phyloP scores from a whole-genome alignment of 768 basidiomycete genomes.

The Lyophyllum atratum region DNA sequence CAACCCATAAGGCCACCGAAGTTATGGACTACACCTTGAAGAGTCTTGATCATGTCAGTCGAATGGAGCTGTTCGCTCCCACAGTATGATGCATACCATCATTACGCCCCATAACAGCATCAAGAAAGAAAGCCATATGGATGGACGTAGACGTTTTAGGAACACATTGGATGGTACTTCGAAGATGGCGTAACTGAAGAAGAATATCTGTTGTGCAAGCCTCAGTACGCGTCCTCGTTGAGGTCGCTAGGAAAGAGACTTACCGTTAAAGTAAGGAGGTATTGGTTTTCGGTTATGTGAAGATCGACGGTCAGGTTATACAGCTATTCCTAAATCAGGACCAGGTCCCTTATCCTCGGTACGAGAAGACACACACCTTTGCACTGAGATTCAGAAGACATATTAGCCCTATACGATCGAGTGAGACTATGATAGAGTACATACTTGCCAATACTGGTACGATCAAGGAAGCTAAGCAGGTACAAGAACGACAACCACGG shows the following conservation, averaged over 20 bases:
- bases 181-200: slow-evolving; percentile 71
- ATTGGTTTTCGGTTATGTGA: slow-evolving; percentile 64
- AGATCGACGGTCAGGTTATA: slow-evolving; percentile 63
- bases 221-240: not conserved
- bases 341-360: not conserved
- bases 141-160: slow-evolving; percentile 72
- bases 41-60: slow-evolving; percentile 46
- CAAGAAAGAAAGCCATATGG: slow-evolving; percentile 72
- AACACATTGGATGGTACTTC: slow-evolving; percentile 79
- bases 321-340: slow-evolving; percentile 41
- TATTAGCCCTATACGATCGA: slow-evolving; percentile 4
- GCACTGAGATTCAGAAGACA: slow-evolving; percentile 34
- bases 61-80: slow-evolving; percentile 1
- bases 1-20: slow-evolving; percentile 68
- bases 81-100: slow-evolving; percentile 50
- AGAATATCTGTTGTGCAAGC: slow-evolving; percentile 35
- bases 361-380: slow-evolving; percentile 33
- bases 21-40: slow-evolving; percentile 71
- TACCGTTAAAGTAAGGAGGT: slow-evolving; percentile 63
- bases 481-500: slow-evolving; percentile 79
- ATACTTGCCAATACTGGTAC: slow-evolving; percentile 54
- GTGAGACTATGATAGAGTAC: slow-evolving; percentile 26
- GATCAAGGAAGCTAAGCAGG: slow-evolving; percentile 66
- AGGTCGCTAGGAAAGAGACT: slow-evolving; percentile 14
- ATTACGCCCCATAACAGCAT: slow-evolving; percentile 78